Base-by-base conservation (phyloP, 768 basidiomycete species). In the Suillus bovinus region DNA sequence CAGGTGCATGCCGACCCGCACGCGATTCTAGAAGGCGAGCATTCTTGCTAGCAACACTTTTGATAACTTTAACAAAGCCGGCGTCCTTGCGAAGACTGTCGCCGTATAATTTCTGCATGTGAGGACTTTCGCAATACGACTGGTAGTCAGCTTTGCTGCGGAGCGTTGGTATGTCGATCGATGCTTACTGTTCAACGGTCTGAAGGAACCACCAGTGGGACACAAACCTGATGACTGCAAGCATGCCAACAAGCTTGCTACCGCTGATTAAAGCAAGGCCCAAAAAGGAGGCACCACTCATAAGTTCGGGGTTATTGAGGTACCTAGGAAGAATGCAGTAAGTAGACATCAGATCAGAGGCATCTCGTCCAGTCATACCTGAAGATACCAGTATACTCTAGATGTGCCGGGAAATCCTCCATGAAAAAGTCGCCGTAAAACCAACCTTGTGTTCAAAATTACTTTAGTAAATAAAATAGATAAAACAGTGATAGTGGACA, bases 341-440 rank as follows among this genome's bases (percentile, higher is more conserved):
- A 50, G 44, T 44, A 29, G 10, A 10, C 8, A 17, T 29, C 27
- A 11, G 33, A 14, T 46, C 54, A 10, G n/a, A 11, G 13, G 42
- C 27, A 13, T 38, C 16, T 44, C 39, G 42, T 55, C 60, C 57
- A 39, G 44, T 68, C 78, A 56, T 69, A 94, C 87, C 96, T 87
- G 77, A 96, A 99, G 67, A 99, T 98, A 36, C 97, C 97, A 58
- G 94, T 96, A 73, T 99, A 99, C 63, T 96, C 94, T 10, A 99
- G 79, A 63, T 92, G 86, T 0, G 90, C 78, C 4, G 96, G 94
- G 74, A 93, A 96, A 65, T 94, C 90, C 69, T 96, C 93, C 77
- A 96, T 90, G 81, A 96, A 96, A 78, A 96, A 96, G 76, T 96
- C 94, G 27, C 94, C 95, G 68, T 97, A 99, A 78, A 98, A 96